Evolutionary conservation across 2,329 filamentous ascomycete genomes (phyloP), one percentile per base, ranked within the genome.

Genomic region (Ceratocystis cubensis): DNA sequence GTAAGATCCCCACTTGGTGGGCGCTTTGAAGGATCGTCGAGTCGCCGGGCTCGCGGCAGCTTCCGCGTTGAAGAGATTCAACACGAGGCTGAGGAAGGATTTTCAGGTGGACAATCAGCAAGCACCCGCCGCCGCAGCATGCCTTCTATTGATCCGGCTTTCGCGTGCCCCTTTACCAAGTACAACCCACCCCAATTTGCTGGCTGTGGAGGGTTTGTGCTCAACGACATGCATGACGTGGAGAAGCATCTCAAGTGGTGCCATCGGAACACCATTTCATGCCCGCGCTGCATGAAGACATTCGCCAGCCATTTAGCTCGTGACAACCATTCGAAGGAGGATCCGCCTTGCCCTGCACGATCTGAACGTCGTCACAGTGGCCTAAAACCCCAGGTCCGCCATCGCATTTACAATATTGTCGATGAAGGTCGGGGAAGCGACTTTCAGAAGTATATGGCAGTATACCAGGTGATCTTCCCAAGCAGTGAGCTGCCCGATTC

Each of bases 101-200:
- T 64, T 41, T 66, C 44, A 30, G 41, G 33, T 17, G n/a, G 50
- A 2, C 65, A 61, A 20, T 61, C 64, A 8, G 33, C 61, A n/a
- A 57, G 46, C n/a, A 13, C 61, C 7, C 64, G 66, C 15, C 64
- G 64, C 6, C 56, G 64, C 20, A 65, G 64, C 53, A 53, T 37
- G 44, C 57, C 64, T 20, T 61, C 30, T 17, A 25, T 20, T n/a
- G 37, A 3, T 17, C 48, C 17, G 17, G 64, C 25, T 6, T 68
- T 65, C 63, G 66, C 66, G 5, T 68, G 66, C 15, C 66, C 66
- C 5, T 68, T 68, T 30, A 48, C 61, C 66, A 59, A 65, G 48
- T 22, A 65, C 41, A 57, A 65, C 25, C 50, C 50, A 15, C 59
- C 45, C 7, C 48, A 63, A 22, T 68, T 68, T 48, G 48, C 56